Percentiles rank a stretch among this genome's conserved stretches.
These are phyloP conservation scores for Acorus gramineus DNA, from an alignment of 106 monocot genomes.

Conservation along the genomic window DNA sequence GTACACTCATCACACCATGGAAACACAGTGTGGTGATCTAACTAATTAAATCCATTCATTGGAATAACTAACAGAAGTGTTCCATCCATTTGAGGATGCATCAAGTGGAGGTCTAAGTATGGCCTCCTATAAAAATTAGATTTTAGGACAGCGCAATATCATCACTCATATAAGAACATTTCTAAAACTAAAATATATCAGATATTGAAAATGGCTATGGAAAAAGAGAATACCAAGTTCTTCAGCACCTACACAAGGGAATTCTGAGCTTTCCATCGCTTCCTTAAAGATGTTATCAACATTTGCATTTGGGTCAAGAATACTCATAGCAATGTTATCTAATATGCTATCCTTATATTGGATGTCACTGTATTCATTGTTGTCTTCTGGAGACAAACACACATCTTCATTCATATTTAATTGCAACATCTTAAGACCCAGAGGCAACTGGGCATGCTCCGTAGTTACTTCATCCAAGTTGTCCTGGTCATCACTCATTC, in stretches of 20 bases:
- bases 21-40: no score
- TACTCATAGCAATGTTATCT: slow-evolving; percentile 10
- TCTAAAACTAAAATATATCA: no score
- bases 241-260: neutral
- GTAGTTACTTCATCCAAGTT: slow-evolving; percentile 4
- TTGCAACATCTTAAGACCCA: neutral
- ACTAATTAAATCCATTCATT: no score
- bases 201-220: no score
- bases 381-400: slow-evolving; percentile 8
- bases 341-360: slow-evolving; percentile 4
- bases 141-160: no score
- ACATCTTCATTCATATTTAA: slow-evolving; percentile 8
- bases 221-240: no score
- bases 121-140: no score
- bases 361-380: slow-evolving; percentile 7
- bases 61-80: no score
- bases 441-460: slow-evolving; percentile 1
- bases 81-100: no score
- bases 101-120: no score
- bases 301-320: slow-evolving; percentile 9
- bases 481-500: neutral
- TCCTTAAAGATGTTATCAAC: slow-evolving; percentile 7
- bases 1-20: no score
- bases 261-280: slow-evolving; percentile 2
- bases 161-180: no score